These are phyloP conservation scores for Penicillium palitans DNA, from an alignment of 2,329 filamentous ascomycete species.

Conservation along the genomic window DNA sequence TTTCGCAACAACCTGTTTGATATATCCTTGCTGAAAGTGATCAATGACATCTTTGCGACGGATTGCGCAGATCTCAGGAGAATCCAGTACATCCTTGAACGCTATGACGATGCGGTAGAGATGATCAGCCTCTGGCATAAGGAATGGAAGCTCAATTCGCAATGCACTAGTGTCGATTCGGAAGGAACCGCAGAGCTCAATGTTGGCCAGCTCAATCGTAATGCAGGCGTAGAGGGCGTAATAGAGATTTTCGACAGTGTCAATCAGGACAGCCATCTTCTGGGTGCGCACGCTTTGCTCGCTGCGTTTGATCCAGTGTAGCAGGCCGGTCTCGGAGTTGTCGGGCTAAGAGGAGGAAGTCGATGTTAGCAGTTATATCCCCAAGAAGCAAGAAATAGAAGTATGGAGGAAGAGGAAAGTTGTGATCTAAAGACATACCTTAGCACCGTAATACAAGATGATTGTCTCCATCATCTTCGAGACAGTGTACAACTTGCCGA, in stretches of 20 bases:
- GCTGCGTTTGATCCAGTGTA: slow-evolving; percentile 33
- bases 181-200: slow-evolving; percentile 39
- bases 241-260: slow-evolving; percentile 39
- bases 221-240: slow-evolving; percentile 40
- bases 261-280: slow-evolving; percentile 33
- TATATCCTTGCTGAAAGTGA: slow-evolving; percentile 32
- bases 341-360: slow-evolving; percentile 31
- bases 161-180: slow-evolving; percentile 25
- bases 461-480: slow-evolving; percentile 38
- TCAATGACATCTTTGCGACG: slow-evolving; percentile 30
- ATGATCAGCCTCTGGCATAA: slow-evolving; percentile 38
- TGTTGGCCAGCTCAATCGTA: slow-evolving; percentile 38
- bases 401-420: not conserved
- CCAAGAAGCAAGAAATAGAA: not conserved
- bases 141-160: slow-evolving; percentile 17
- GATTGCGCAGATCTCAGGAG: slow-evolving; percentile 27
- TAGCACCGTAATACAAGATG: slow-evolving; percentile 36
- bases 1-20: slow-evolving; percentile 27
- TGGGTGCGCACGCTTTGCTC: slow-evolving; percentile 33
- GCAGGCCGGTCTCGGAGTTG: slow-evolving; percentile 28
- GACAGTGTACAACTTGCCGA: slow-evolving; percentile 37
- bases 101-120: slow-evolving; percentile 35
- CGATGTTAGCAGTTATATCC: not conserved
- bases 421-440: slow-evolving; percentile 26
- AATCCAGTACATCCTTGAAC: slow-evolving; percentile 37